Evolutionary conservation across 148 eudicot species (phyloP).

Genomic region (Fallopia convolvulus): DNA sequence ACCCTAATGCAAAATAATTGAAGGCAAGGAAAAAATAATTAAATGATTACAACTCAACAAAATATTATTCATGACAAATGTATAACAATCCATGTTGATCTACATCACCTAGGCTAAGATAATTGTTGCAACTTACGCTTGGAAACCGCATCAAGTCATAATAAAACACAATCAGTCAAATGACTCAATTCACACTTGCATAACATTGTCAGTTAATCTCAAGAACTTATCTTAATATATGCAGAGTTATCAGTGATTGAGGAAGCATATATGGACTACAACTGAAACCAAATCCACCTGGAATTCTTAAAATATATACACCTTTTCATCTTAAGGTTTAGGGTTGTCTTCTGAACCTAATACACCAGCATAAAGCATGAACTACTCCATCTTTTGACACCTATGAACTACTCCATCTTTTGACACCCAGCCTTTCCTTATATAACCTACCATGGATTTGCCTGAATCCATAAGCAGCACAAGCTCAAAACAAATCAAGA

Average conservation of each 20-base stretch:
- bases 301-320: not conserved
- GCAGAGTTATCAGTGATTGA: not conserved
- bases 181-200: too few species aligned
- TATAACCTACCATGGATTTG: not conserved
- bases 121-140: not conserved
- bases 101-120: not conserved
- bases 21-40: too few species aligned
- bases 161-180: too few species aligned
- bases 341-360: not conserved
- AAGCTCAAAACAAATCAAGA: not conserved
- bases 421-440: not conserved
- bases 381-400: conserved; percentile 4
- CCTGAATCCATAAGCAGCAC: not conserved
- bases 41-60: too few species aligned
- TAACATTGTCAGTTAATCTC: too few species aligned
- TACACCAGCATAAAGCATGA: not conserved
- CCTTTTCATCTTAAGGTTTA: conserved; percentile 1
- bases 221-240: too few species aligned
- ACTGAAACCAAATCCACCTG: conserved; percentile 6
- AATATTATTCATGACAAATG: too few species aligned
- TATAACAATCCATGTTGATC: not conserved
- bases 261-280: not conserved
- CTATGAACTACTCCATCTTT: too few species aligned
- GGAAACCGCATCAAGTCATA: not conserved
- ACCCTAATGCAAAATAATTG: too few species aligned